Conservation (phyloP, 225 moss, liverwort and hornwort species). For the Marchantia polymorpha region DNA sequence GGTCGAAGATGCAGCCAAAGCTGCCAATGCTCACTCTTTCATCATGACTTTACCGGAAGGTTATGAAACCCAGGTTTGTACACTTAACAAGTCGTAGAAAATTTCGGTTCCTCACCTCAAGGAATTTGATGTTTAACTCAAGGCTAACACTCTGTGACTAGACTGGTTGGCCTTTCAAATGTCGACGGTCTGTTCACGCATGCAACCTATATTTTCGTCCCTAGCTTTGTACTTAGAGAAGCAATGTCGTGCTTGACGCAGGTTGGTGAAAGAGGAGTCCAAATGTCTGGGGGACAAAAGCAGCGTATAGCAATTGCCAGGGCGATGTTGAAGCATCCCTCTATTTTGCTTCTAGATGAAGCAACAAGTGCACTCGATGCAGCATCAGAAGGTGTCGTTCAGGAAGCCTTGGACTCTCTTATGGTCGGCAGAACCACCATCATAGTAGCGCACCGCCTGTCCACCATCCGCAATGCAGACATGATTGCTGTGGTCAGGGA, state of each 20-base stretch:
- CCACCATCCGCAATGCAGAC: conserved; percentile 44
- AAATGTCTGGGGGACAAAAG: conserved; percentile 54
- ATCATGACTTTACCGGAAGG: conserved; percentile 33
- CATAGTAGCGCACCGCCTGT: conserved; percentile 45
- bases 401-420: conserved; percentile 49
- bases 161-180: too few relatives aligned
- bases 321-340: conserved; percentile 51
- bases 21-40: conserved; percentile 47
- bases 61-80: conserved; percentile 44
- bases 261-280: conserved; percentile 55
- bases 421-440: conserved; percentile 50
- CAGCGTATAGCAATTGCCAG: conserved; percentile 51
- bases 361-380: conserved; percentile 51
- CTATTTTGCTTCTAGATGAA: conserved; percentile 47
- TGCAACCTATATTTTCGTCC: too few relatives aligned
- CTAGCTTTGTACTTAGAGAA: too few relatives aligned
- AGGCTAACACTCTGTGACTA: too few relatives aligned
- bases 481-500: conserved; percentile 42
- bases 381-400: conserved; percentile 43
- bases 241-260: conserved; percentile 8
- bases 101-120: too few relatives aligned
- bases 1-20: conserved; percentile 43
- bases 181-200: too few relatives aligned
- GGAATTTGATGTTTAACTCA: too few relatives aligned
- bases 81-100: too few relatives aligned